Percentiles rank a stretch among this genome's conserved stretches.
These are phyloP conservation scores for Peribolospora baueri DNA, from an alignment of 768 basidiomycete genomes.

Conservation along the genomic window DNA sequence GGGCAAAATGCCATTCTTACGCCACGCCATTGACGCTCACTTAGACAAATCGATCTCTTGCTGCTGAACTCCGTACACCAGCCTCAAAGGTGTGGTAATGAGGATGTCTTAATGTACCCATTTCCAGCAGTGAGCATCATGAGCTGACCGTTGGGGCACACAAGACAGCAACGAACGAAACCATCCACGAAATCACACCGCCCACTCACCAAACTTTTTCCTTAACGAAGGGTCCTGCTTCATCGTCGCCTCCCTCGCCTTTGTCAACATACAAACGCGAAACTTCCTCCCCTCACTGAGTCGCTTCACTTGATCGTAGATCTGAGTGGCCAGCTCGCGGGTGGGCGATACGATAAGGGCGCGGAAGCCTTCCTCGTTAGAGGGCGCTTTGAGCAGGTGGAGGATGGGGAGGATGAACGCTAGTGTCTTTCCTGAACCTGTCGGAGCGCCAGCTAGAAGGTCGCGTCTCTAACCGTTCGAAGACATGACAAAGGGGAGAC, in stretches of 20 bases:
- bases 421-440: conserved; percentile 90
- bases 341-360: too few species aligned
- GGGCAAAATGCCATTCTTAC: neutral
- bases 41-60: conserved; percentile 43
- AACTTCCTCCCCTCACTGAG: conserved; percentile 3
- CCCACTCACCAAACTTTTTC: conserved; percentile 7
- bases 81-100: conserved; percentile 70
- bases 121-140: conserved; percentile 14
- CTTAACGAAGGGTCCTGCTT: too few species aligned
- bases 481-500: neutral
- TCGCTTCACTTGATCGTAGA: conserved; percentile 6
- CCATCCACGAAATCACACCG: conserved; percentile 12
- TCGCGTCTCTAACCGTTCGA: neutral
- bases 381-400: conserved; percentile 2
- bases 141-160: conserved; percentile 5
- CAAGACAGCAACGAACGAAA: neutral
- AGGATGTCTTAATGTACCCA: conserved; percentile 41
- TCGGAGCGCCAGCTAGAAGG: conserved; percentile 37
- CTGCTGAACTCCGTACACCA: conserved; percentile 54
- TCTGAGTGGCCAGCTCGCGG: too few species aligned
- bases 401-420: conserved; percentile 73
- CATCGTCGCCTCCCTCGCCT: too few species aligned
- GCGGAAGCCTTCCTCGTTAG: too few species aligned
- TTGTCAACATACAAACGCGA: conserved; percentile 9
- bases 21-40: conserved; percentile 25